These are phyloP conservation scores for Plectosphaerella cucumerina DNA, from an alignment of 2,329 filamentous ascomycete species.

Conservation along the genomic window DNA sequence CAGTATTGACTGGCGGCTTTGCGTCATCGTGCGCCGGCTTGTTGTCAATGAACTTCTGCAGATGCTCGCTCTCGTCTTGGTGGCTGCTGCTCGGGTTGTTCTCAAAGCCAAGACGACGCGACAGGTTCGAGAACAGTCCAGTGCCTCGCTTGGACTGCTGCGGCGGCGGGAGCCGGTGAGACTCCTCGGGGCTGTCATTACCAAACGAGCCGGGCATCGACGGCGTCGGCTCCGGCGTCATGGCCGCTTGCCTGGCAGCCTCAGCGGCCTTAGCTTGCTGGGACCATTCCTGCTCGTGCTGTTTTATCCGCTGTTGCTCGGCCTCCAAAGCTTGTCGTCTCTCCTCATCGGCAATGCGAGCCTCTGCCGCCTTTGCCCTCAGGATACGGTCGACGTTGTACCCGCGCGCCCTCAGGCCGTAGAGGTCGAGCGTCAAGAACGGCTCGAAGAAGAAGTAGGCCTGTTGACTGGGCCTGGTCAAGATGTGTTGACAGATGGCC, in stretches of 20 bases:
- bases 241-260: constrained; percentile 33
- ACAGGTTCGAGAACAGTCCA: constrained; percentile 65
- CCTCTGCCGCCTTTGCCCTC: constrained; percentile 80
- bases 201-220: constrained; percentile 72
- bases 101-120: constrained; percentile 65
- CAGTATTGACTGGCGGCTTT: background rate
- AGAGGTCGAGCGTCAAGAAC: constrained; percentile 79
- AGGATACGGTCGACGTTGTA: constrained; percentile 97
- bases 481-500: constrained; percentile 74
- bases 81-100: constrained; percentile 21
- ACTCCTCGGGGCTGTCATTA: constrained; percentile 56
- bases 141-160: constrained; percentile 38
- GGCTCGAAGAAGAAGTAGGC: constrained; percentile 89
- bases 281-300: constrained; percentile 43
- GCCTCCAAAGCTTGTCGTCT: constrained; percentile 69
- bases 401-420: constrained; percentile 77
- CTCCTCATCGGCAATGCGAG: constrained; percentile 79
- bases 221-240: constrained; percentile 35
- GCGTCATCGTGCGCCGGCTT: background rate
- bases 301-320: constrained; percentile 65
- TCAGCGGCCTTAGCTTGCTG: constrained; percentile 36
- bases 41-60: constrained; percentile 41
- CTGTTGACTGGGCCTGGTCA: constrained; percentile 80
- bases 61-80: constrained; percentile 31
- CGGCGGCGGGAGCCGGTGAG: constrained; percentile 20